Evolutionary conservation across 2,329 filamentous ascomycete genomes (phyloP).

Genomic region (Elsinoe australis): DNA sequence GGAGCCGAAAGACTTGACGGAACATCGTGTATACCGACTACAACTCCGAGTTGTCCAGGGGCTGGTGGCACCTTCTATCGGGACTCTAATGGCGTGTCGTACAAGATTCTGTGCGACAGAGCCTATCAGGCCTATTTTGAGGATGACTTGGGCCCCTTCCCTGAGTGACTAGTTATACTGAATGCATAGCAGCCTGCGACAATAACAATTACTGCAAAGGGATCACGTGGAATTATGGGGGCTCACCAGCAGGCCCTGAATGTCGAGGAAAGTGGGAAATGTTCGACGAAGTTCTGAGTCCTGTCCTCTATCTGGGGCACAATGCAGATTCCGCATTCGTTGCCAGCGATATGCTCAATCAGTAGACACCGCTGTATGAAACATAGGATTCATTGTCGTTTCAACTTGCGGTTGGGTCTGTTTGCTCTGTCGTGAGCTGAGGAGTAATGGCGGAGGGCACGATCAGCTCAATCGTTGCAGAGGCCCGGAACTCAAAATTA

Average conservation of each 20-base stretch:
- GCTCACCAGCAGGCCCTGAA: not conserved
- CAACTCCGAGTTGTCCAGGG: not conserved
- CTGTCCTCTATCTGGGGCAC: not conserved
- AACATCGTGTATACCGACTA: not conserved
- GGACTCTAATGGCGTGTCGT: constrained; percentile 8
- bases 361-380: too few relatives aligned
- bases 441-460: too few relatives aligned
- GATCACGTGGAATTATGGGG: not conserved
- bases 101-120: not conserved
- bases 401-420: too few relatives aligned
- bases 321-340: constrained; percentile 2
- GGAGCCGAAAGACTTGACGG: not conserved
- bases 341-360: not conserved
- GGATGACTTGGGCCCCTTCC: not conserved
- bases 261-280: constrained; percentile 2
- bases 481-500: too few relatives aligned
- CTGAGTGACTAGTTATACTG: not conserved
- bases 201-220: not conserved
- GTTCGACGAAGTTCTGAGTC: not conserved
- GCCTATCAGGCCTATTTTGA: not conserved
- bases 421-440: too few relatives aligned
- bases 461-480: too few relatives aligned
- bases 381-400: too few relatives aligned
- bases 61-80: not conserved
- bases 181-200: constrained; percentile 3